Conservation (phyloP, 106 monocot species). For the Vanilla planifolia region DNA sequence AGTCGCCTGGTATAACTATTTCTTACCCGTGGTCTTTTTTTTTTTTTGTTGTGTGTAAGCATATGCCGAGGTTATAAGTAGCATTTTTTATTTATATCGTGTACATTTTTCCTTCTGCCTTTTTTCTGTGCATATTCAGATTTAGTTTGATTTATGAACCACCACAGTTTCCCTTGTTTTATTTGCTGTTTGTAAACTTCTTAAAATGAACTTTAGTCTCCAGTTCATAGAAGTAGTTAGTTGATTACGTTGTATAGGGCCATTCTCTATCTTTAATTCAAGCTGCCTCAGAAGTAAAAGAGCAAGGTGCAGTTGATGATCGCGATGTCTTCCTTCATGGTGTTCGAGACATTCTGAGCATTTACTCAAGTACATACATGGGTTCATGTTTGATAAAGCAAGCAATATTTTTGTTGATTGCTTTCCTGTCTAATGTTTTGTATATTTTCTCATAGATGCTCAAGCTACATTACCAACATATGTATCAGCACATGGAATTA, state of each 20-base stretch:
- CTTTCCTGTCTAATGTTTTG: neutral
- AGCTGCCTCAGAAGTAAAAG: slow-evolving; percentile 78
- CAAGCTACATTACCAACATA: slow-evolving; percentile 66
- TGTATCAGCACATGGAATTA: slow-evolving; percentile 82
- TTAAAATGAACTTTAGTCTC: too few relatives aligned
- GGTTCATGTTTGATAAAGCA: neutral
- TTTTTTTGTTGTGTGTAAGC: too few relatives aligned
- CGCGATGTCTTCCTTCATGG: slow-evolving; percentile 87
- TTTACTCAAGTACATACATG: slow-evolving; percentile 53
- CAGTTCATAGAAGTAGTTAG: too few relatives aligned
- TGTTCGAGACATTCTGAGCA: slow-evolving; percentile 81
- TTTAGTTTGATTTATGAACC: too few relatives aligned
- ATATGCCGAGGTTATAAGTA: too few relatives aligned
- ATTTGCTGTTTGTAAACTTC: too few relatives aligned
- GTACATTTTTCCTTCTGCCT: neutral
- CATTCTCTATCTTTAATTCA: slow-evolving; percentile 61
- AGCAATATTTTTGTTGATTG: neutral
- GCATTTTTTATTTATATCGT: neutral
- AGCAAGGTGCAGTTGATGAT: slow-evolving; percentile 95
- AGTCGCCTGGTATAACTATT: slow-evolving; percentile 63
- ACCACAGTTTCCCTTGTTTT: too few relatives aligned
- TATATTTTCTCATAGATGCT: slow-evolving; percentile 39
- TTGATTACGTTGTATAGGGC: slow-evolving; percentile 22
- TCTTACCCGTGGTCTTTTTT: neutral
- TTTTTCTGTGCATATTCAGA: too few relatives aligned